Base-by-base conservation (phyloP, 495 filamentous ascomycete species). In the Lophiotrema nucula region DNA sequence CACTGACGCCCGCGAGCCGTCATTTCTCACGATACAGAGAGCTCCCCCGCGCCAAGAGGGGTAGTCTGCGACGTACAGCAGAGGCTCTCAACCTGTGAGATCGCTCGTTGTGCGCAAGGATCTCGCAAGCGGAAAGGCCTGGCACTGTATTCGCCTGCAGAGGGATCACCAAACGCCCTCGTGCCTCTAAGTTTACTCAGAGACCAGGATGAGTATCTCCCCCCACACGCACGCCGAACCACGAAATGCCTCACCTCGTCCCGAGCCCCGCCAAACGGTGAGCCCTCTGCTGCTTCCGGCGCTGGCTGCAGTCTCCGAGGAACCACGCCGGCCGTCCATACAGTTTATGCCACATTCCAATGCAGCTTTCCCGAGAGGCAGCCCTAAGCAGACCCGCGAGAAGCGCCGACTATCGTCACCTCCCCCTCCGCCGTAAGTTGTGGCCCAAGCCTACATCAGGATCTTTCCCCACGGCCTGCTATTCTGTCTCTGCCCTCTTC, bases 351-450 rank as follows among this genome's bases (percentile, higher is more conserved):
- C 65, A 33, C 64, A 67, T 43, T 35, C 47, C 21, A 54, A 65
- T 44, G 43, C 50, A 16, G 43, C 50, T 8, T 25, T 59, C 13
- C 65, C 57, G 33, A 49, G 35, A 47, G 65, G 60, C 22, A 61
- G 56, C 28, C 56, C 51, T 4, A 67, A 58, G 54, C 38, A 10
- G 10, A 55, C 44, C 56, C 57, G 62, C 49, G 47, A 48, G 18
- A 61, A 54, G 35, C 56, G 65, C 15, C 60, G 62, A 26, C 55
- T 68, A 38, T 58, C 57, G 18, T 68, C 65, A 23, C 65, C 65
- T 54, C 65, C 57, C 60, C 72, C 50, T 65, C 70, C 53, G 64
- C 70, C 50, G 72, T 74, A 62, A 53, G 68, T 65, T 28, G n/a
- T n/a, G n/a, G n/a, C n/a, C n/a, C n/a, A n/a, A n/a, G n/a, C n/a